Conservation (phyloP, 2,329 filamentous ascomycete genomes). For the Ophiostoma quercus region DNA sequence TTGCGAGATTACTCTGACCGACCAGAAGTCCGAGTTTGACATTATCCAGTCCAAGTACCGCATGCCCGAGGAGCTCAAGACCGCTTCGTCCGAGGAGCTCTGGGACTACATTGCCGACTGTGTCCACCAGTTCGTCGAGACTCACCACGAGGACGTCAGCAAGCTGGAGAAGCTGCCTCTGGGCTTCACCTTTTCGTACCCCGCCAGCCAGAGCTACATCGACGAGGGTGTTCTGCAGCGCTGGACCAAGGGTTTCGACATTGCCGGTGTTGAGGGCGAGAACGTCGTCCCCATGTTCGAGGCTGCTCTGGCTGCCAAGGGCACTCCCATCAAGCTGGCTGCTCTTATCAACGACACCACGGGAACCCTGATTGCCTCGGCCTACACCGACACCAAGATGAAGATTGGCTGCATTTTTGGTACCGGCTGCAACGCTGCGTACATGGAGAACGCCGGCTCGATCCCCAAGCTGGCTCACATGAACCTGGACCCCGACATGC, state of each 20-base stretch:
- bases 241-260: constrained; percentile 98
- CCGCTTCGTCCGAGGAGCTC: constrained; percentile 73
- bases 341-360: constrained; percentile 98
- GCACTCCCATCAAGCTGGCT: constrained; percentile 84
- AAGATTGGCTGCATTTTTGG: constrained; percentile 97
- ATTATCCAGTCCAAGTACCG: constrained; percentile 95
- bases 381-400: constrained; percentile 91
- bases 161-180: constrained; percentile 65
- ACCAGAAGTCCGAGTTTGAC: constrained; percentile 84
- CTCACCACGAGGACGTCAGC: constrained; percentile 65
- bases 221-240: constrained; percentile 88
- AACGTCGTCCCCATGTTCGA: constrained; percentile 89
- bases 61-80: constrained; percentile 90
- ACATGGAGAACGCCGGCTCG: constrained; percentile 88
- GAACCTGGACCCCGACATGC: constrained; percentile 76
- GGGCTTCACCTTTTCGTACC: constrained; percentile 95
- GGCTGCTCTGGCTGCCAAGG: constrained; percentile 58
- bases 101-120: constrained; percentile 96
- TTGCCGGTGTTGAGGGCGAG: constrained; percentile 81
- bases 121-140: constrained; percentile 81
- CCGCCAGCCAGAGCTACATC: constrained; percentile 87
- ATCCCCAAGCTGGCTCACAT: constrained; percentile 92
- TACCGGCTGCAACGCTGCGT: constrained; percentile 95
- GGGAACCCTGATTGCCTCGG: constrained; percentile 90
- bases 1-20: constrained; percentile 83